Evolutionary conservation across 345 rosid genomes (phyloP), one percentile per base, ranked within the genome.

Genomic region (Rhodamnia argentea): DNA sequence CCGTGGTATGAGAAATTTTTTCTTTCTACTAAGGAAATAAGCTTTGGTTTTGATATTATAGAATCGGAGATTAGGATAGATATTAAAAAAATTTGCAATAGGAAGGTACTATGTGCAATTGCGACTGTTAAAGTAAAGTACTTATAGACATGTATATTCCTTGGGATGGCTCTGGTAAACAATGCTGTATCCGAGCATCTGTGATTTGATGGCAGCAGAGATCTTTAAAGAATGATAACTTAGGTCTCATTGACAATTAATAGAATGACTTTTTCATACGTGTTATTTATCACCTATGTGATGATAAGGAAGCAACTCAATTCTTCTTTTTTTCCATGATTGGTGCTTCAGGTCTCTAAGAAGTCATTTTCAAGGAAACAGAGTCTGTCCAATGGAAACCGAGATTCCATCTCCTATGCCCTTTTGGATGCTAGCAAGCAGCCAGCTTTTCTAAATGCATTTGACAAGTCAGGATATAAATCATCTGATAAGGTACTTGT

Each of bases 371-470:
- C 98, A 86, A 91, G 99, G 91, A 88, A 91, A 84, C 92, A 82
- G 89, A 90, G 84, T 81, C 53, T 90, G 50, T 92, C 87, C 86
- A 86, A 87, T 3, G 90, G 91, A 70, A 88, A 91, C 27, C 90
- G 89, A 85, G 92, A 93, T 70, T 83, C 95, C 4, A 82, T 96
- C 76, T 92, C 98, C 7, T 97, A 95, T 59, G 83, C 90, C 0
- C 93, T 96, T 29, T 70, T 97, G 5, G 99, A 96, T 85, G 98
- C 93, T 32, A 85, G 89, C 64, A 94, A 90, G 91, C 97, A 95
- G 81, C 82, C 93, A 12, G 89, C 91, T 6, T 96, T 96, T 87
- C 85, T 95, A 84, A 89, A 86, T 14, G 93, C 96, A 42, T 91
- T 96, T 24, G 96, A 95, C 78, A 92, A 86, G 75, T 90, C 93